Evolutionary conservation across 2,329 filamentous ascomycete species (phyloP), one percentile per base, ranked within the genome.

Genomic region (Alternaria sp.): DNA sequence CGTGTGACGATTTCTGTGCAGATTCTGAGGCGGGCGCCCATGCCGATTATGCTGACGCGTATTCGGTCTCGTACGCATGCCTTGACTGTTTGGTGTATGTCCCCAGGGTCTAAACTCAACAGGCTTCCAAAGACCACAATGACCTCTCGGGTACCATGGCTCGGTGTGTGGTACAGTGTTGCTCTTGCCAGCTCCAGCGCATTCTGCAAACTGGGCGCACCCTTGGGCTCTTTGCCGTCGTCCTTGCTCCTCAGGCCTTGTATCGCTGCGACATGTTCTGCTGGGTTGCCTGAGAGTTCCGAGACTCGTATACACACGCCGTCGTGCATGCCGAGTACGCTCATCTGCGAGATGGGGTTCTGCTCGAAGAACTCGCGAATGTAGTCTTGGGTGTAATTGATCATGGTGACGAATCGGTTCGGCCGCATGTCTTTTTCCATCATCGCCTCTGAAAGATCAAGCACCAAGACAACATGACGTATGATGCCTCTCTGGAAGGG

Each of bases 401-500:
- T 84, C 51, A 89, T 90, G 31, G 97, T 85, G 36, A 93, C 85
- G 78, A 94, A 93, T 60, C 94, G 87, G 41, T 89, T 97, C 5
- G 95, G 95, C 26, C 95, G 87, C 66, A 98, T 84, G 74, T 99
- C 95, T 79, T 98, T 98, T 78, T 98, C 93, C 5, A 87, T 80
- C 95, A 99, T 99, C 50, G 94, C 92, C 64, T 91, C 90, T 23
- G 92, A 96, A 78, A 98, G 89, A 78, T 99, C 95, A 33, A 99
- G 81, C 37, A 98, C 89, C 23, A 99, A 83, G 56, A 98, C 88
- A 49, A 98, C 81, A 78, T 99, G 94, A n/a, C 95, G 89, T 78
- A 99, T 99, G 71, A 99, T 99, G 62, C 95, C 95, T 69, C 95
- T 87, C 79, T 99, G 95, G 54, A 99, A 83, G 11, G 95, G 95